These are phyloP conservation scores for Thuja plicata DNA, from an alignment of 83 land plant genomes.

Conservation along the genomic window DNA sequence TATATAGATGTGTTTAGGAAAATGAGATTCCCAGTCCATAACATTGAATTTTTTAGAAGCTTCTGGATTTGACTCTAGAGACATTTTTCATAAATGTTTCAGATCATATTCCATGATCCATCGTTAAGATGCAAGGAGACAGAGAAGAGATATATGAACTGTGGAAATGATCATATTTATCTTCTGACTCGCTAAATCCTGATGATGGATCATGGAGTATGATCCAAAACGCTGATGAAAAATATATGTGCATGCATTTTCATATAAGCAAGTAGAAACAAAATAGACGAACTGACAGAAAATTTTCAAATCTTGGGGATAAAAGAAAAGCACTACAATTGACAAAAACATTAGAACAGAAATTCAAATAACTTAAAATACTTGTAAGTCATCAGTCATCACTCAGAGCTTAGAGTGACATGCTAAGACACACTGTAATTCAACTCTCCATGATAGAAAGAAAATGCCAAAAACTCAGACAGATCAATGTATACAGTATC, in stretches of 20 bases:
- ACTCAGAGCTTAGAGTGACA: background rate
- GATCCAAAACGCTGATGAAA: no score
- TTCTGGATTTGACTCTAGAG: no score
- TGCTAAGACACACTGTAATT: background rate
- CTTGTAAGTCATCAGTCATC: background rate
- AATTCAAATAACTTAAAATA: background rate
- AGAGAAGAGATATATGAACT: no score
- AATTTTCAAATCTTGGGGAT: background rate
- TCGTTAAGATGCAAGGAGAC: no score
- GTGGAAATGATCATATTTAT: no score
- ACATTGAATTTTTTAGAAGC: no score
- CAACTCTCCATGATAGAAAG: background rate
- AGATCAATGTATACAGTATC: background rate
- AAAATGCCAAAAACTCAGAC: background rate
- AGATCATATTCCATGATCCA: no score
- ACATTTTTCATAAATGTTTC: no score
- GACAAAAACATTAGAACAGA: background rate
- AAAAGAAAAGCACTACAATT: background rate
- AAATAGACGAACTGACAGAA: background rate
- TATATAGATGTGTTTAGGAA: background rate
- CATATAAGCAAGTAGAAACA: background rate
- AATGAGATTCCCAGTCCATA: no score
- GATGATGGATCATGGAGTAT: no score
- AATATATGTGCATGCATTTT: background rate
- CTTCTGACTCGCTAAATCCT: no score